Conservation (phyloP, 805 yeast genomes). For the Yarrowia sp. region DNA sequence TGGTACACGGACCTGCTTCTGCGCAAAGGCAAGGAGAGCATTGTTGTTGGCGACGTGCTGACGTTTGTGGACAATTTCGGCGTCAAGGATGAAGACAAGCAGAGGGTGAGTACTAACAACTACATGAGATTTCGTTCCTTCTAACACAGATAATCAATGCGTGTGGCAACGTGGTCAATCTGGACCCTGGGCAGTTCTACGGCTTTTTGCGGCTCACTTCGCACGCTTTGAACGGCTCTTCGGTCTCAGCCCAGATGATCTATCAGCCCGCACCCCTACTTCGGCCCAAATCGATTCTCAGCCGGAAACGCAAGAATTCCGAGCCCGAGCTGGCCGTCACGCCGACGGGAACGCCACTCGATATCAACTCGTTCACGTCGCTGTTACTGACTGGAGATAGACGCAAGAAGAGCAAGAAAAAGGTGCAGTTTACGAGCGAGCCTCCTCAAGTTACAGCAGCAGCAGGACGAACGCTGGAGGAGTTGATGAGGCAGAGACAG, state of each 20-base stretch:
- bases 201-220: slow-evolving; percentile 78
- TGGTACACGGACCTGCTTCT: slow-evolving; percentile 89
- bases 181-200: slow-evolving; percentile 88
- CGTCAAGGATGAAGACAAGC: slow-evolving; percentile 51
- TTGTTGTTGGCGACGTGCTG: slow-evolving; percentile 75
- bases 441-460: slow-evolving; percentile 45
- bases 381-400: slow-evolving; percentile 79
- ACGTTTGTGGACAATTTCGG: slow-evolving; percentile 75
- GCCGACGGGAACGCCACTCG: slow-evolving; percentile 42
- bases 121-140: neutral
- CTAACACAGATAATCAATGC: slow-evolving; percentile 34
- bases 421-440: slow-evolving; percentile 40
- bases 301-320: slow-evolving; percentile 48
- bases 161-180: slow-evolving; percentile 45
- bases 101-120: slow-evolving; percentile 43
- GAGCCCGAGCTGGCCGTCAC: slow-evolving; percentile 19
- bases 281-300: slow-evolving; percentile 72
- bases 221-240: slow-evolving; percentile 55
- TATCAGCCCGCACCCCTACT: slow-evolving; percentile 61
- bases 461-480: slow-evolving; percentile 42
- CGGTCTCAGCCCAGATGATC: slow-evolving; percentile 43
- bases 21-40: slow-evolving; percentile 60
- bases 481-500: slow-evolving; percentile 38
- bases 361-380: slow-evolving; percentile 81
- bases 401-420: slow-evolving; percentile 35